Evolutionary conservation across 345 rosid genomes (phyloP).

Genomic region (Brassica rapa): DNA sequence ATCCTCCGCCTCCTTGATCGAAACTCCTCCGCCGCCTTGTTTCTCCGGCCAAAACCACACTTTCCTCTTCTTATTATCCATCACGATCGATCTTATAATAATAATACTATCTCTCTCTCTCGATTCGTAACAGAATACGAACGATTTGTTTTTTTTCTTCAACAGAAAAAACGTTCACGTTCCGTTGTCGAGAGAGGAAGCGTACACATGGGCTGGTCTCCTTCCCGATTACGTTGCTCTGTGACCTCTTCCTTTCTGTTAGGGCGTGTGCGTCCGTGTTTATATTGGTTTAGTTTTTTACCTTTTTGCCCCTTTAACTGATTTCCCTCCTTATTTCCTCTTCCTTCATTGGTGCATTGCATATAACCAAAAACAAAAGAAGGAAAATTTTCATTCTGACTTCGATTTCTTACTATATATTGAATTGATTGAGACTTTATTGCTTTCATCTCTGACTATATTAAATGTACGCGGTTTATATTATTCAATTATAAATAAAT

Average conservation of each 20-base stretch:
- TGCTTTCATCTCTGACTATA: neutral
- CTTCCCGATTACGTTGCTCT: constrained; percentile 6
- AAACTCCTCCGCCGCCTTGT: constrained; percentile 5
- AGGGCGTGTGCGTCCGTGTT: neutral
- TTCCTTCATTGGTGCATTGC: neutral
- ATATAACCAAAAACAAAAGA: neutral
- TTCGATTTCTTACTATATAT: neutral
- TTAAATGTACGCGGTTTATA: neutral
- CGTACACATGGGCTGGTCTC: constrained; percentile 31
- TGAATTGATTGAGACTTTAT: neutral
- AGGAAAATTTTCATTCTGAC: neutral
- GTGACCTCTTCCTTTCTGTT: neutral
- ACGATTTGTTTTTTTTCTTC: neutral
- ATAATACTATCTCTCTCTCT: neutral
- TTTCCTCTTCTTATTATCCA: constrained; percentile 14
- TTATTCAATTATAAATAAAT: neutral
- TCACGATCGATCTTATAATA: constrained; percentile 1
- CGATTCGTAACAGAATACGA: neutral
- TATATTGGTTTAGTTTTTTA: neutral
- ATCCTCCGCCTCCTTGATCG: constrained; percentile 18
- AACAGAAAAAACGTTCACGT: constrained; percentile 20
- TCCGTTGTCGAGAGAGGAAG: constrained; percentile 28
- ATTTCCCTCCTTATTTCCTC: constrained; percentile 16
- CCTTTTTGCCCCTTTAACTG: constrained; percentile 18
- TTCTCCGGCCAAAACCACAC: constrained; percentile 39